These are phyloP conservation scores for Backusella parvicylindrica DNA, from an alignment of 192 early-diverging fungal species.

Conservation along the genomic window DNA sequence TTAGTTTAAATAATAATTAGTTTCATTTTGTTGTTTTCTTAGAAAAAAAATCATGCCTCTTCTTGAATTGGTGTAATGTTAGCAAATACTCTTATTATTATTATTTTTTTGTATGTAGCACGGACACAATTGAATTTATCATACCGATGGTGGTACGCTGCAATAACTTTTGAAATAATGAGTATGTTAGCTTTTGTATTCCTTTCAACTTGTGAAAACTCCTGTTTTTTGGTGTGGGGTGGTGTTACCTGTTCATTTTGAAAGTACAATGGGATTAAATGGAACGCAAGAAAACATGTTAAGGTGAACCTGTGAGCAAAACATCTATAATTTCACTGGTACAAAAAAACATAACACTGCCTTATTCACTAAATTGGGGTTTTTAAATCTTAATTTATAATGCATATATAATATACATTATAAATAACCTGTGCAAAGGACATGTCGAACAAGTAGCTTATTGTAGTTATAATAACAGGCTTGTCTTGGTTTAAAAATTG, in stretches of 20 bases:
- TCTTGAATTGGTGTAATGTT: not conserved
- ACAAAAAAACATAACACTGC: not conserved
- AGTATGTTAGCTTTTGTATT: not conserved
- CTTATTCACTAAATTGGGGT: not conserved
- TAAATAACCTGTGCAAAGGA: not conserved
- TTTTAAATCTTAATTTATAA: not conserved
- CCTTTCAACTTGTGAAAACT: not conserved
- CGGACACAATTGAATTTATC: not conserved
- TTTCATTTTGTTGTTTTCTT: not conserved
- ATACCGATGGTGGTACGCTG: not conserved
- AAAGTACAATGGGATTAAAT: not conserved
- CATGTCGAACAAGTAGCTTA: not conserved
- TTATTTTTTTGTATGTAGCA: not conserved
- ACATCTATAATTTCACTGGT: not conserved
- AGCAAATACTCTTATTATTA: not conserved
- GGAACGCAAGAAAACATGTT: not conserved
- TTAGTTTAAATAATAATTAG: not conserved
- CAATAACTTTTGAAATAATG: not conserved
- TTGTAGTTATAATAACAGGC: not conserved
- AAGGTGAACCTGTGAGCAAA: not conserved
- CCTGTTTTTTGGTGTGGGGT: not conserved
- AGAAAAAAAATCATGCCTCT: not conserved
- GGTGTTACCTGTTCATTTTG: not conserved
- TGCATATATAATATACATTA: not conserved
- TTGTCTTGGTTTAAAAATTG: not conserved